These are phyloP conservation scores for Candida xyloterini DNA, from an alignment of 805 yeast species.

Conservation along the genomic window DNA sequence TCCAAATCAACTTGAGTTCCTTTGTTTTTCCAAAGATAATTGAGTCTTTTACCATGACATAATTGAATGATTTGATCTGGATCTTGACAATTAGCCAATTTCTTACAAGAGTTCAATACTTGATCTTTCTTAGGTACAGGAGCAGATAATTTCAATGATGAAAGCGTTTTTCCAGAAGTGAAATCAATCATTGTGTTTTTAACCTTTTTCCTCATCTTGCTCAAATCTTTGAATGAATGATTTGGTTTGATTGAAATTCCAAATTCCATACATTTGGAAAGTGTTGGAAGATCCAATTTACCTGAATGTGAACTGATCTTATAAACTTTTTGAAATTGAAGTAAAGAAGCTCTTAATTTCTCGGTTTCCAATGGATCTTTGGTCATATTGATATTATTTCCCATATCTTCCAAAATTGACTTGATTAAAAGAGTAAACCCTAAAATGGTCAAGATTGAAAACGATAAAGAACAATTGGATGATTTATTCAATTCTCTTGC, in stretches of 20 bases:
- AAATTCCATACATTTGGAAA: slow-evolving; percentile 23
- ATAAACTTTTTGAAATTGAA: slow-evolving; percentile 65
- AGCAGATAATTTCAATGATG: slow-evolving; percentile 26
- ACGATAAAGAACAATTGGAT: slow-evolving; percentile 18
- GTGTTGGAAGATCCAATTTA: slow-evolving; percentile 25
- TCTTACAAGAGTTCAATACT: slow-evolving; percentile 14
- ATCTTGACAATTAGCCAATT: slow-evolving; percentile 26
- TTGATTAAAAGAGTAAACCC: slow-evolving; percentile 72
- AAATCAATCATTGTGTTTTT: slow-evolving; percentile 37
- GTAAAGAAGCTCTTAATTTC: slow-evolving; percentile 62
- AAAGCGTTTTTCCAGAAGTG: slow-evolving; percentile 35
- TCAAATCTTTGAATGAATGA: slow-evolving; percentile 34
- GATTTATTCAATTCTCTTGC: slow-evolving; percentile 18
- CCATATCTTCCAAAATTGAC: slow-evolving; percentile 57
- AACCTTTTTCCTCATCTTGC: slow-evolving; percentile 34
- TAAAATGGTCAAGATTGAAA: slow-evolving; percentile 73
- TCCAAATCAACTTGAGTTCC: slow-evolving; percentile 40
- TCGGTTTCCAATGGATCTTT: slow-evolving; percentile 84
- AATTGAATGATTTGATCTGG: slow-evolving; percentile 25
- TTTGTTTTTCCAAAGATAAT: slow-evolving; percentile 49
- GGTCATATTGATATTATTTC: slow-evolving; percentile 56
- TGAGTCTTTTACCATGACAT: slow-evolving; percentile 32
- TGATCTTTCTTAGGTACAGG: slow-evolving; percentile 22
- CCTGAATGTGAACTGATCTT: slow-evolving; percentile 15
- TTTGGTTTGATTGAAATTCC: slow-evolving; percentile 30